These are phyloP conservation scores for Cupressus sempervirens DNA, from an alignment of 75 land plant species.

Conservation along the genomic window DNA sequence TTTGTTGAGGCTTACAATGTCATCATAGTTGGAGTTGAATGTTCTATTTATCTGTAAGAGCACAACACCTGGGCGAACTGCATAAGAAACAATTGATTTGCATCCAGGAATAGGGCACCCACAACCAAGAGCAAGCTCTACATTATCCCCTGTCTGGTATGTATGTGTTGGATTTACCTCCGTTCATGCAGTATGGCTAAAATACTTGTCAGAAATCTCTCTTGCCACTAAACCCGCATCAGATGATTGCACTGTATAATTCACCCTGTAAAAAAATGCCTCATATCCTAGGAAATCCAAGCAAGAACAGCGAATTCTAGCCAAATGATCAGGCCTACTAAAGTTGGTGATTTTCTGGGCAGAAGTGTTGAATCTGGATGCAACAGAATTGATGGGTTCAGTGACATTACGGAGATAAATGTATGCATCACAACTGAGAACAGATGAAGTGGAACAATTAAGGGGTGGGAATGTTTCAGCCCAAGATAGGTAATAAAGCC, in stretches of 20 bases:
- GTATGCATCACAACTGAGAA: no score
- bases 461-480: neutral
- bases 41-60: neutral
- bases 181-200: neutral
- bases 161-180: neutral
- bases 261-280: no score
- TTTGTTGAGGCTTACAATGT: no score
- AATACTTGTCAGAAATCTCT: neutral
- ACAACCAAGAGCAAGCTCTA: neutral
- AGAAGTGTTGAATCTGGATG: no score
- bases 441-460: neutral
- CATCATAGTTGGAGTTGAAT: neutral
- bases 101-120: conserved; percentile 4
- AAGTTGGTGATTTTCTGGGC: no score
- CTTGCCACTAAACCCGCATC: neutral
- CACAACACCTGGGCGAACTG: neutral
- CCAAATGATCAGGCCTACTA: no score
- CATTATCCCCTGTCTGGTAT: neutral
- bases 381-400: no score
- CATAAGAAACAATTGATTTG: neutral
- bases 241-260: no score
- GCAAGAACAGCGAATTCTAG: no score
- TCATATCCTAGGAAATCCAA: no score
- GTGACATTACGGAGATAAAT: no score
- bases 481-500: neutral